A percentile compares a stretch with the other conserved stretches of the same genome.
Evolutionary conservation across 768 basidiomycete species (phyloP).

Genomic region (Tulasnella sp.): DNA sequence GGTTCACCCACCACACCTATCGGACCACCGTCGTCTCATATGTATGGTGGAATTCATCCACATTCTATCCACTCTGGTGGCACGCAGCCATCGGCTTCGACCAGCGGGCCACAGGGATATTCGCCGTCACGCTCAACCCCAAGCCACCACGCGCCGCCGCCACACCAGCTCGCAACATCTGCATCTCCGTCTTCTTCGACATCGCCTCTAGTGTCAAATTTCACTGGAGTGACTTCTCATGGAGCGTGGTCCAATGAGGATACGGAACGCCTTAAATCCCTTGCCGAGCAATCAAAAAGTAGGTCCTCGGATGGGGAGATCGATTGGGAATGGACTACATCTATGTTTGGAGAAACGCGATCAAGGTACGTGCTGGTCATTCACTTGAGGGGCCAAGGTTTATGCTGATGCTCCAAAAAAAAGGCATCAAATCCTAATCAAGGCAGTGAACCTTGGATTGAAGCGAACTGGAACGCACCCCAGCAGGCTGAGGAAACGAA

Average conservation of each 20-base stretch:
- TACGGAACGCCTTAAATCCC: conserved; percentile 50
- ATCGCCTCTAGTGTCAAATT: neutral
- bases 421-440: conserved; percentile 75
- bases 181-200: neutral
- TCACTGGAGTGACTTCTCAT: conserved; percentile 34
- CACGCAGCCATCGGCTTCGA: too few relatives aligned
- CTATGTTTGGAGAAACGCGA: conserved; percentile 61
- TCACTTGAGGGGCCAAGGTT: neutral
- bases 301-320: conserved; percentile 43
- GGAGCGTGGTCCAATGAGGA: conserved; percentile 77
- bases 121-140: too few relatives aligned
- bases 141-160: too few relatives aligned
- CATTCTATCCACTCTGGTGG: too few relatives aligned
- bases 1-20: too few relatives aligned
- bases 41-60: too few relatives aligned
- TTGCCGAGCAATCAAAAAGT: conserved; percentile 55
- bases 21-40: too few relatives aligned
- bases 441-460: conserved; percentile 66
- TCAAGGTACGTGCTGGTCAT: conserved; percentile 43
- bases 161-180: neutral
- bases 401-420: neutral
- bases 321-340: conserved; percentile 71
- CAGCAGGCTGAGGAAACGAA: neutral
- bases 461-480: conserved; percentile 32
- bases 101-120: too few relatives aligned